Percentiles rank a stretch among this genome's conserved stretches.
Evolutionary conservation across 371 early-diverging fungal species (phyloP).

Genomic region (Synchytrium microbalum): DNA sequence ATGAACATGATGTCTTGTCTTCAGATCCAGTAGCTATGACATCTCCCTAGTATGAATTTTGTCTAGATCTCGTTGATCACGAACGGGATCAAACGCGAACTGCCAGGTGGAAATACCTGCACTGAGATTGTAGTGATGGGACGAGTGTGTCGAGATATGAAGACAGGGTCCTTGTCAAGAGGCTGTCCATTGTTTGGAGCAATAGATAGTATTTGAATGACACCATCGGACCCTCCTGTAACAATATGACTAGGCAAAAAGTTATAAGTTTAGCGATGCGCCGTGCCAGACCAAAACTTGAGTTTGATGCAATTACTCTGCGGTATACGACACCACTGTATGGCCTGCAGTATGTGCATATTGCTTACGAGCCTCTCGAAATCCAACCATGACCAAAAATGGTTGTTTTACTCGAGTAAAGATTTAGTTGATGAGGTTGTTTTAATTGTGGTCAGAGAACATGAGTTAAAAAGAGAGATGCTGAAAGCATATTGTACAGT

Average conservation of each 20-base stretch:
- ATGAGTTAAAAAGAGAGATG: too few species aligned
- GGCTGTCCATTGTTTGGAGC: background rate
- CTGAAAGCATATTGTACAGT: too few species aligned
- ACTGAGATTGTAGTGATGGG: background rate
- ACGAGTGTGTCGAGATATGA: background rate
- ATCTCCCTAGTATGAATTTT: conserved; percentile 10
- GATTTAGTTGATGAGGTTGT: too few species aligned
- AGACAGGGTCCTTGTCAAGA: background rate
- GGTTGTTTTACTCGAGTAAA: too few species aligned
- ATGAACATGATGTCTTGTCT: conserved; percentile 13
- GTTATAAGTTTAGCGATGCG: background rate
- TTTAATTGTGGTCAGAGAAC: too few species aligned
- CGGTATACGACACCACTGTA: background rate
- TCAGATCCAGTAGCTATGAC: conserved; percentile 15
- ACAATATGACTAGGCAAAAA: background rate
- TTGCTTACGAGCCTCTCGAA: background rate
- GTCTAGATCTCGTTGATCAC: background rate
- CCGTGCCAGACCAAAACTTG: background rate
- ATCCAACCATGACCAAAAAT: background rate
- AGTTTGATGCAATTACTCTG: background rate
- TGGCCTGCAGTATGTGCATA: background rate
- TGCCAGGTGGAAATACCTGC: background rate
- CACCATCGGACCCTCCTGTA: background rate
- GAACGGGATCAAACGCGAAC: background rate
- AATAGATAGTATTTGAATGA: background rate